Base-by-base conservation (phyloP, 352 stramenopile species). In the Globisporangium cederbergense region DNA sequence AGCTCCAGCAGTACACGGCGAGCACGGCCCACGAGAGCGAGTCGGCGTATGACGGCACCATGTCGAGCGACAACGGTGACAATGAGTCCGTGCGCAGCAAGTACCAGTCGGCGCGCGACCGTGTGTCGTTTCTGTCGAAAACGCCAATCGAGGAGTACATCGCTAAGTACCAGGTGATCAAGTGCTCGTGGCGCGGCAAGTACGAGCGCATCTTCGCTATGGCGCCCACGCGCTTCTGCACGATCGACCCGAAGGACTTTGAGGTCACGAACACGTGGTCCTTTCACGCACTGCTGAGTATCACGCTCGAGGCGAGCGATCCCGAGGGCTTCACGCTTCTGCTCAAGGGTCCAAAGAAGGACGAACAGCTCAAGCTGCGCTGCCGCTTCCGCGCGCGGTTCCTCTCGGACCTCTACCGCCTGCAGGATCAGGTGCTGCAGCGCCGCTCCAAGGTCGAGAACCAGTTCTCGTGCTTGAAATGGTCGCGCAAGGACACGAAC, bases 231-330 rank as follows among this genome's bases (percentile, higher is more conserved):
- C 81, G 86, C 58, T 93, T 96, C 60, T 92, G 78, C 64, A 96
- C 87, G 58, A 89, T 96, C 58, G 86, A 96, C 66, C 87, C 85
- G 25, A 81, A 88, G 40, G 83, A 94, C 69, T 95, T 94, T 66
- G 87, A 95, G 63, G 79, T 96, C 11, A 96, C 87, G 49, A 96
- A 96, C 64, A 92, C 86, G 46, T 96, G 87, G 87, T 82, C 83
- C 4, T 72, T 92, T 18, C 77, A 73, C 32, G 71, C 80, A 30
- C 67, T 95, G 5, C 54, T 81, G 1, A 72, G 65, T 61, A 73
- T 94, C 55, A 74, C 67, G 18, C 70, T 95, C n/a, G 85, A 95
- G 20, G 51, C 75, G 3, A 67, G 62, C 36, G 86, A 95, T 60
- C 34, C 53, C 5, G 70, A 90, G 53, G 72, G 82, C 50, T 95